Base-by-base conservation (phyloP, 2,329 filamentous ascomycete species). In the Sordariomycetes sp. region DNA sequence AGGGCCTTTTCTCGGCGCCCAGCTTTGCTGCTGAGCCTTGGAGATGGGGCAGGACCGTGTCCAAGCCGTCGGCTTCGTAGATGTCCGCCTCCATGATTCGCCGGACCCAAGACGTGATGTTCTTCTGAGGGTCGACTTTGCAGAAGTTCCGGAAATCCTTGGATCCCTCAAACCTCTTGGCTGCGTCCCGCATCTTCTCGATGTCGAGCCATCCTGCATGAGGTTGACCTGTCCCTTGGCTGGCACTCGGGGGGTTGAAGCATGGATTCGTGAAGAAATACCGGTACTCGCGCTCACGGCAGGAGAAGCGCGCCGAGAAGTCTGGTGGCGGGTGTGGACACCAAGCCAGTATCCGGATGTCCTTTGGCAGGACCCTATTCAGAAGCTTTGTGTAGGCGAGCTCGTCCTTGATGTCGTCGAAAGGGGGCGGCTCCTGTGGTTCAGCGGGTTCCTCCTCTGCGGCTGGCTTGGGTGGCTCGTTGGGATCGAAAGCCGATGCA, bases 221-320 rank as follows among this genome's bases (percentile, higher is more conserved):
- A 2, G 56, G 57, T 5, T 74, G 33, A 11, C 15, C 26, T 10
- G 3, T 15, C 4, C 28, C n/a, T 9, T 30, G 18, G 14, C 12
- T 16, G 9, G 11, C 16, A 4, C 11, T 14, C 2, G 35, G 26
- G 17, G 49, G 41, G 6, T 76, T 64, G 51, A 86, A 94, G 2
- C 83, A 85, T 0, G 92, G 92, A 53, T 95, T 86, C 0, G 92
- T 96, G 64, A 98, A 98, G 66, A 94, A 96, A 61, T 98, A 98
- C 38, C 86, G 79, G 63, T 98, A 98, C 44, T 84, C 81, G 16
- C 92, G 74, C 59, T 95, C 87, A 41, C 82, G 77, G 59, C 92
- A 98, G 35, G 84, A 87, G 68, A 95, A 95, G 26, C 92, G 79
- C 5, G 92, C 92, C 21, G 85, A 87, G 57, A 98, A 98, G 40